Evolutionary conservation across 495 filamentous ascomycete species (phyloP).

Genomic region (Penicillium egyptiacum): DNA sequence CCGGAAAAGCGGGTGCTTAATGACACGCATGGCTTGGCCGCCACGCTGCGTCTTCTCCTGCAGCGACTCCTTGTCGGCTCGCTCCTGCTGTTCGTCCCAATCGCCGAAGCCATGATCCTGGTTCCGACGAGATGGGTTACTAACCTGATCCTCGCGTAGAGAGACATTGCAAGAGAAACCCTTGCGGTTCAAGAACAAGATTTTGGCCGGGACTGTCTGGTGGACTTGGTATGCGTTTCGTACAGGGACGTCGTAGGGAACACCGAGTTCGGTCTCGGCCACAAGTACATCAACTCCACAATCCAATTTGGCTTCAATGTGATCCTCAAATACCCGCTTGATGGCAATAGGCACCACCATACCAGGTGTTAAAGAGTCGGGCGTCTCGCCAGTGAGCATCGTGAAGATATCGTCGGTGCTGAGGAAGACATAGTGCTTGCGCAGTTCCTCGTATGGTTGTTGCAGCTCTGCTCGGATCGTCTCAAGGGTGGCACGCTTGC

Average conservation of each 20-base stretch:
- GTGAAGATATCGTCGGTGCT: constrained; percentile 84
- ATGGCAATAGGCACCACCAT: constrained; percentile 93
- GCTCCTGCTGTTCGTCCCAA: constrained; percentile 84
- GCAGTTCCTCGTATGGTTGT: constrained; percentile 89
- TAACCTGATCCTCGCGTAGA: constrained; percentile 74
- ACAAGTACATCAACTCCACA: constrained; percentile 91
- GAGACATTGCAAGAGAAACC: constrained; percentile 78
- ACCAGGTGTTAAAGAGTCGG: constrained; percentile 74
- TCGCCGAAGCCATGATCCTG: constrained; percentile 70
- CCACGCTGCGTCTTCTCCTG: constrained; percentile 78
- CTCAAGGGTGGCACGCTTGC: constrained; percentile 93
- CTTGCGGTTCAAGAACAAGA: constrained; percentile 80
- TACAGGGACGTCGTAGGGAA: constrained; percentile 57
- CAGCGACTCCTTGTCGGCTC: constrained; percentile 70
- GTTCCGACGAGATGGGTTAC: constrained; percentile 62
- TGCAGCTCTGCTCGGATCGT: constrained; percentile 93
- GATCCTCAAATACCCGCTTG: constrained; percentile 83
- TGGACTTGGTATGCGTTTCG: constrained; percentile 63
- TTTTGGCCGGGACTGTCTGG: constrained; percentile 85
- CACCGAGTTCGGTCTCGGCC: constrained; percentile 67
- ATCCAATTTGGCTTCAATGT: constrained; percentile 88
- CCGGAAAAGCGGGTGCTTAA: constrained; percentile 94
- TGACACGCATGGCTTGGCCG: constrained; percentile 83
- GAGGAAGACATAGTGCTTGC: constrained; percentile 72
- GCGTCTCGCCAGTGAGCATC: constrained; percentile 93